Evolutionary conservation across 805 yeast genomes (phyloP).

Genomic region (Pichia scutulata): DNA sequence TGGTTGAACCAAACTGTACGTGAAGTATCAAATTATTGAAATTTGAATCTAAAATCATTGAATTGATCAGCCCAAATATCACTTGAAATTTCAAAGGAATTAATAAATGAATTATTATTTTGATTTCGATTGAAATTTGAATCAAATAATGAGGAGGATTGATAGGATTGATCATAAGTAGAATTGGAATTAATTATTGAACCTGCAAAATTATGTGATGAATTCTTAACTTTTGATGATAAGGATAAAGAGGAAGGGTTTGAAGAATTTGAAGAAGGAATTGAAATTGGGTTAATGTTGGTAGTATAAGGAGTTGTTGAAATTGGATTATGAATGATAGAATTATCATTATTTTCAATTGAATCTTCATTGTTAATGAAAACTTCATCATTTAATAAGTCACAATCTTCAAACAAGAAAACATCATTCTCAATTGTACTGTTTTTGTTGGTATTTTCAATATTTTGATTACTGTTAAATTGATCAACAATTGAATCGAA

Average conservation of each 20-base stretch:
- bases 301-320: background rate
- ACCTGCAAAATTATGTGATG: slow-evolving; percentile 4
- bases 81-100: slow-evolving; percentile 9
- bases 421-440: slow-evolving; percentile 6
- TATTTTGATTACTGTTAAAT: slow-evolving; percentile 5
- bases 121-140: background rate
- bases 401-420: slow-evolving; percentile 13
- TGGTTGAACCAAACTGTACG: too few species aligned
- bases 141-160: slow-evolving; percentile 14
- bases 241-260: slow-evolving; percentile 5
- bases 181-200: slow-evolving; percentile 8
- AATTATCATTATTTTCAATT: background rate
- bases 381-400: background rate
- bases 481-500: slow-evolving; percentile 9
- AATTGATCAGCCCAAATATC: slow-evolving; percentile 6
- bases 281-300: slow-evolving; percentile 13
- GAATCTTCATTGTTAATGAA: background rate
- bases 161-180: slow-evolving; percentile 6
- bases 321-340: background rate
- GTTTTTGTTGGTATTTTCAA: slow-evolving; percentile 1
- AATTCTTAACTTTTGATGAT: background rate
- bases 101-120: slow-evolving; percentile 6
- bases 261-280: too few species aligned
- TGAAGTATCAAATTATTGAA: slow-evolving; percentile 3
- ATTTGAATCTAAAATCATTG: slow-evolving; percentile 6